phyloP scores from a whole-genome alignment of 2,329 filamentous ascomycete species.

The Diaporthe ampelina region DNA sequence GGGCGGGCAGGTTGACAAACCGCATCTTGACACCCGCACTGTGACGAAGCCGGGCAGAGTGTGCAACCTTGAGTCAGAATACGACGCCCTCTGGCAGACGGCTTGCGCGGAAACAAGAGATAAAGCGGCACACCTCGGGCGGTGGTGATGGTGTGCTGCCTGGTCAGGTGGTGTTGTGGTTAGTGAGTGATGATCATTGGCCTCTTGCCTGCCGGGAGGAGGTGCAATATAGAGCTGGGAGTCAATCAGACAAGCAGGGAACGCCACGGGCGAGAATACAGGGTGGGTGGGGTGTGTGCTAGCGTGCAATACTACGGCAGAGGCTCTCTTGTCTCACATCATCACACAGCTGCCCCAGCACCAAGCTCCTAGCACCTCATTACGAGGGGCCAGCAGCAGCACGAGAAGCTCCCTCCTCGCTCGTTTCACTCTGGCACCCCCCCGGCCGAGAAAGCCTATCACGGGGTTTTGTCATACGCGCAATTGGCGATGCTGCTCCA shows the following conservation, averaged over 20 bases:
- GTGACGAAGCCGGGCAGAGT: slow-evolving; percentile 5
- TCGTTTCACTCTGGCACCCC: slow-evolving; percentile 24
- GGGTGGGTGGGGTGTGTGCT: slow-evolving; percentile 7
- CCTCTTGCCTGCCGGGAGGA: slow-evolving; percentile 35
- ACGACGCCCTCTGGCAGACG: slow-evolving; percentile 24
- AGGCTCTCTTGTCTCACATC: slow-evolving; percentile 39
- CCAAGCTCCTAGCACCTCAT: not conserved
- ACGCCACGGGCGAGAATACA: slow-evolving; percentile 1
- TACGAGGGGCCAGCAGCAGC: too few relatives aligned
- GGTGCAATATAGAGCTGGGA: not conserved
- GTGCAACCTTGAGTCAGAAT: slow-evolving; percentile 38
- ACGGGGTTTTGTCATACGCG: slow-evolving; percentile 42
- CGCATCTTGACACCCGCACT: slow-evolving; percentile 6
- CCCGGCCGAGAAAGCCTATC: slow-evolving; percentile 15
- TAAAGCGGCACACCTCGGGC: slow-evolving; percentile 5
- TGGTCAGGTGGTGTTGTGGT: slow-evolving; percentile 36
- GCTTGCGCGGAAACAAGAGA: slow-evolving; percentile 38
- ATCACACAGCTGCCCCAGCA: slow-evolving; percentile 35
- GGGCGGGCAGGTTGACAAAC: not conserved
- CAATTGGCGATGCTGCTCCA: slow-evolving; percentile 35
- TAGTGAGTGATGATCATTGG: slow-evolving; percentile 15
- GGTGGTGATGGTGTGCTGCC: slow-evolving; percentile 40
- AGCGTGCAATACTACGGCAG: not conserved
- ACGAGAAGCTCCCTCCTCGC: not conserved
- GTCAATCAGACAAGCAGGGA: not conserved